Evolutionary conservation across 129 eudicot species (phyloP), one percentile per base, ranked within the genome.

Genomic region (Chrysanthemum lavandulifolium): DNA sequence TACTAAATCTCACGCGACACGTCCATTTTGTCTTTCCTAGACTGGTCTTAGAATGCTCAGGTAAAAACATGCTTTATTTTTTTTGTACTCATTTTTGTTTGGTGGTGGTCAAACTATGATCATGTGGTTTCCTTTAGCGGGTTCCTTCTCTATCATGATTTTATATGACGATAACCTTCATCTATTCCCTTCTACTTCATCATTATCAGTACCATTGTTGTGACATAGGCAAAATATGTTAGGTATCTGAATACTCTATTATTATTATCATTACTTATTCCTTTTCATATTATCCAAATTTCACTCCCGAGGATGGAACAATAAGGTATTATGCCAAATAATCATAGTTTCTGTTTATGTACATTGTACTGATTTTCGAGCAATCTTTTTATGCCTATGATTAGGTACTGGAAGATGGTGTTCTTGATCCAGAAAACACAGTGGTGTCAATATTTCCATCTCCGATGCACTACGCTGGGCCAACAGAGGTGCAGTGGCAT

Each of bases 401-500:
- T 50, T 13, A 89, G 89, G 92, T 92, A 18, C 96, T 93, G 69
- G 96, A 93, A 86, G 97, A 84, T 74, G 96, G 97, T 13, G 93
- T 93, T 18, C 86, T 93, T 54, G 98, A 90, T 76, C 97, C 97
- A 31, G 91, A 90, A 84, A 90, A 86, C 56, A 90, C 97, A 5
- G 95, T 90, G 55, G 96, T 94, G 13, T 90, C 98, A 14, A 94
- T 90, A 82, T 90, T 94, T 74, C 98, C 98, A 66, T 94, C 99
- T 16, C 97, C 97, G 10, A 90, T 94, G 99, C 99, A 86, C 80
- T 94, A 90, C 79, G 97, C 99, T n/a, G 99, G 99, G 36, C 99
- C 99, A 21, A 94, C 99, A n/a, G 99, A 94, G 86, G 99, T 94
- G 31, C 97, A 94, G 65, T 94, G 99, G 99, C 99, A 94, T 77